phyloP scores from a whole-genome alignment of 352 stramenopile species.

The Phytophthora tentaculata region DNA sequence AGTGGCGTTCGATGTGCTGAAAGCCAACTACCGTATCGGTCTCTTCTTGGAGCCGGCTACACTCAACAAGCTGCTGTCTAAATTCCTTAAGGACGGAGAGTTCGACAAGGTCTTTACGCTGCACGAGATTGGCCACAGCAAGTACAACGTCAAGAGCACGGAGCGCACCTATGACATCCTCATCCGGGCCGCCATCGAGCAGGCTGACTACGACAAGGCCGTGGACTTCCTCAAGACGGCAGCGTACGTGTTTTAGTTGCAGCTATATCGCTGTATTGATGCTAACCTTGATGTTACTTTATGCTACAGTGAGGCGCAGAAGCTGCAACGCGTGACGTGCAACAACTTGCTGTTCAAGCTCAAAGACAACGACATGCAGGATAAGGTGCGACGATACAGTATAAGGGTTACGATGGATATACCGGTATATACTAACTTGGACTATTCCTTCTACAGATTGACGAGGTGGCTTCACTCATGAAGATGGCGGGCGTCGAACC shows the following conservation, averaged over 20 bases:
- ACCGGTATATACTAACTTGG: neutral
- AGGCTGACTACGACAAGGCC: conserved; percentile 76
- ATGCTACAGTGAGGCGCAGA: conserved; percentile 56
- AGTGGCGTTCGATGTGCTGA: conserved; percentile 79
- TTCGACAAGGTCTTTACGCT: conserved; percentile 83
- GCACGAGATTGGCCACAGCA: conserved; percentile 75
- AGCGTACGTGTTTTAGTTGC: conserved; percentile 50
- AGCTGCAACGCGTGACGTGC: conserved; percentile 86
- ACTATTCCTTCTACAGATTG: conserved; percentile 39
- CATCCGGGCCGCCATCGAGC: conserved; percentile 78
- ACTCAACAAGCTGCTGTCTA: conserved; percentile 85
- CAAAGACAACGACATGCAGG: conserved; percentile 78
- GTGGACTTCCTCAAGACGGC: conserved; percentile 76
- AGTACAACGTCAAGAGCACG: conserved; percentile 87
- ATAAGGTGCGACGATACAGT: conserved; percentile 39
- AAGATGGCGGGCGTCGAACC: conserved; percentile 77
- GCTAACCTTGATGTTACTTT: conserved; percentile 14
- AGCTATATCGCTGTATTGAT: neutral
- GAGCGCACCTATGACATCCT: conserved; percentile 87
- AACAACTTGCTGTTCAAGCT: conserved; percentile 89
- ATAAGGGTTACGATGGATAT: neutral
- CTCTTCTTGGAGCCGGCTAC: conserved; percentile 82
- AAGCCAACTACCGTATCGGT: conserved; percentile 84
- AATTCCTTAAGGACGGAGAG: conserved; percentile 82
- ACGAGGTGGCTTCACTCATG: conserved; percentile 80